Base-by-base conservation (phyloP, 352 stramenopile species). In the Saprolegnia diclina region DNA sequence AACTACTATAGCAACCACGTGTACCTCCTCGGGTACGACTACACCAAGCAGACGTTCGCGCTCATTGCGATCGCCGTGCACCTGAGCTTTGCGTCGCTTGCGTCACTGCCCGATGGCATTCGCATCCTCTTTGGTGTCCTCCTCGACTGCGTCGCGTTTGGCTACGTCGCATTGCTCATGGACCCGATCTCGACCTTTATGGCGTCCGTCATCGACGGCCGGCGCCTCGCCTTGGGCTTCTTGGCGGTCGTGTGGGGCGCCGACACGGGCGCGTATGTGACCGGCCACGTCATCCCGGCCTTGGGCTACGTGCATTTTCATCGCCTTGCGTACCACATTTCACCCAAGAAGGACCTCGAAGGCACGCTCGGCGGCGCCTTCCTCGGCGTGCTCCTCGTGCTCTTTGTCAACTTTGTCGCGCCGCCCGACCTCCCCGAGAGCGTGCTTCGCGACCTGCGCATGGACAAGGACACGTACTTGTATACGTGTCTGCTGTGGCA, bases 311-410 rank as follows among this genome's bases (percentile, higher is more conserved):
- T 79, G 21, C 77, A 80, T 22, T 87, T 97, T 38, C 88, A 92
- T 56, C 81, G 81, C 4, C 82, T 94, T 11, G 94, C 92, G 11
- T 82, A 90, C 0, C 89, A 91, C 37, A 71, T 97, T 32, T 97
- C 89, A 53, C 95, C 95, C 40, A 98, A 98, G 77, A 98, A 98
- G 72, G 96, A 96, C 55, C 87, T 98, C 18, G 95, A 98, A 82
- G 95, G 95, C 63, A 91, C 96, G 35, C 69, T 98, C 29, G 92
- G 87, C 11, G 81, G 82, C 1, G 67, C 81, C 0, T 79, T 97
- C 68, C 91, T 92, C 13, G 81, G 86, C 73, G 64, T 94, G 16
- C 76, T 89, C 42, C 80, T 98, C 45, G 88, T 82, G 0, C 67
- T 98, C 2, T 67, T 98, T 38, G 94, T 40, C 29, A 37, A 45